phyloP scores from a whole-genome alignment of 164 flowering plant species.

The Sextonia rubra region DNA sequence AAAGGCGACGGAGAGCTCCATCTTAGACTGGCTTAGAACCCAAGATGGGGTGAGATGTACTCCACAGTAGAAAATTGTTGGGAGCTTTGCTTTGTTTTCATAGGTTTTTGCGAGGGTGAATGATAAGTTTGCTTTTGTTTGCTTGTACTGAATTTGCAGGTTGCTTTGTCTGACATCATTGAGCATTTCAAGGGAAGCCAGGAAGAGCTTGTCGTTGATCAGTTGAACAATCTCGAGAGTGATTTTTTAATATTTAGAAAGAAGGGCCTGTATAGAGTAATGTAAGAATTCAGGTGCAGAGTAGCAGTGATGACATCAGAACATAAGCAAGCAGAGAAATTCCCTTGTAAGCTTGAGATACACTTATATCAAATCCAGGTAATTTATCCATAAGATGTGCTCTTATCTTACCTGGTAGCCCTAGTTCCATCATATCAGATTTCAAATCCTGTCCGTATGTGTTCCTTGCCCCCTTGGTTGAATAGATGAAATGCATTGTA shows the following conservation, averaged over 20 bases:
- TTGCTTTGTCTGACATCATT: constrained; percentile 29
- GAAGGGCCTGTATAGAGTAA: constrained; percentile 33
- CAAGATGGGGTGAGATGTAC: constrained; percentile 36
- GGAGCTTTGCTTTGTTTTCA: neutral
- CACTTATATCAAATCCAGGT: too few relatives aligned
- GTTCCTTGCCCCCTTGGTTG: too few relatives aligned
- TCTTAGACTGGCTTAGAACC: constrained; percentile 36
- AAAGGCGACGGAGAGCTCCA: constrained; percentile 34
- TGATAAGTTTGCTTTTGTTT: neutral
- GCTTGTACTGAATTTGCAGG: constrained; percentile 29
- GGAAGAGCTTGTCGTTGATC: constrained; percentile 25
- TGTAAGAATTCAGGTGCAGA: constrained; percentile 22
- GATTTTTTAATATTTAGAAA: constrained; percentile 49
- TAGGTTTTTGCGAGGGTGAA: neutral
- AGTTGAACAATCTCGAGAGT: constrained; percentile 39
- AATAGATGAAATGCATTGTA: too few relatives aligned
- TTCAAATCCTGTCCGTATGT: too few relatives aligned
- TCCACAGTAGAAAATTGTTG: neutral
- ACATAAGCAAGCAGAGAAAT: too few relatives aligned
- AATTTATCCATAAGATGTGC: too few relatives aligned
- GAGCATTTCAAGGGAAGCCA: constrained; percentile 41
- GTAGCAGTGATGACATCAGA: too few relatives aligned
- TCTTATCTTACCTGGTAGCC: too few relatives aligned
- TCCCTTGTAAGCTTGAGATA: too few relatives aligned
- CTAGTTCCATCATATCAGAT: too few relatives aligned